Conservation (phyloP, 768 basidiomycete genomes). For the Termitomyces sp. region DNA sequence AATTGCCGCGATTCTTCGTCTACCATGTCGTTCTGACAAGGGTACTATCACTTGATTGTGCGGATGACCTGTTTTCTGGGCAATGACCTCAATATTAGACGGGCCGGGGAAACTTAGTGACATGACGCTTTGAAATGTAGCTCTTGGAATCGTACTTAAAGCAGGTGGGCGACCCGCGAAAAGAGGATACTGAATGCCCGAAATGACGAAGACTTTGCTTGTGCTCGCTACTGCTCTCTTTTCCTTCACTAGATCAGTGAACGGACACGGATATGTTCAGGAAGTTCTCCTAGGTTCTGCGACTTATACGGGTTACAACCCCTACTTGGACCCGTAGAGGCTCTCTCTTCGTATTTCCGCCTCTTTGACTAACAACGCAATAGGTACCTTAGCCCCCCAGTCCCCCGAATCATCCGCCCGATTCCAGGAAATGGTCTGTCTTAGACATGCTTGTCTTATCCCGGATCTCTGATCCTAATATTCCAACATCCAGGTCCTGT, state of each 20-base stretch:
- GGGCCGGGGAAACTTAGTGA: neutral
- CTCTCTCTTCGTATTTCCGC: neutral
- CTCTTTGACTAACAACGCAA: neutral
- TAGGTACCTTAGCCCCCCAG: slow-evolving; percentile 29
- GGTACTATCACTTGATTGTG: slow-evolving; percentile 12
- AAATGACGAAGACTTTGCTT: slow-evolving; percentile 6
- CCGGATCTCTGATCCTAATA: neutral
- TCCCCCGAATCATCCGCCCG: slow-evolving; percentile 34
- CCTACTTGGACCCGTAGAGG: slow-evolving; percentile 33
- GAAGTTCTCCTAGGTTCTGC: slow-evolving; percentile 31
- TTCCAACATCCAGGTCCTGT: slow-evolving; percentile 24
- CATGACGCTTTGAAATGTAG: neutral
- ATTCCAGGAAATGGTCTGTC: slow-evolving; percentile 32
- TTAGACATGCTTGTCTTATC: too few species aligned
- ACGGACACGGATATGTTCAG: slow-evolving; percentile 36
- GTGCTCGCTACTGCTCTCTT: slow-evolving; percentile 12
- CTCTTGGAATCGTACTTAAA: neutral
- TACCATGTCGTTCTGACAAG: neutral
- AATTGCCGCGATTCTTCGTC: neutral
- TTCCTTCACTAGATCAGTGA: slow-evolving; percentile 15
- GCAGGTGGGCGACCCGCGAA: too few species aligned
- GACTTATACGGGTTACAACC: slow-evolving; percentile 33
- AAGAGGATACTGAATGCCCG: neutral
- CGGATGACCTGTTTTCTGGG: slow-evolving; percentile 1
- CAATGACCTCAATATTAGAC: neutral